Percentiles rank a stretch among this genome's conserved stretches.
phyloP scores from a whole-genome alignment of 2,329 filamentous ascomycete species.

The Stagonosporopsis cucurbitacearum region DNA sequence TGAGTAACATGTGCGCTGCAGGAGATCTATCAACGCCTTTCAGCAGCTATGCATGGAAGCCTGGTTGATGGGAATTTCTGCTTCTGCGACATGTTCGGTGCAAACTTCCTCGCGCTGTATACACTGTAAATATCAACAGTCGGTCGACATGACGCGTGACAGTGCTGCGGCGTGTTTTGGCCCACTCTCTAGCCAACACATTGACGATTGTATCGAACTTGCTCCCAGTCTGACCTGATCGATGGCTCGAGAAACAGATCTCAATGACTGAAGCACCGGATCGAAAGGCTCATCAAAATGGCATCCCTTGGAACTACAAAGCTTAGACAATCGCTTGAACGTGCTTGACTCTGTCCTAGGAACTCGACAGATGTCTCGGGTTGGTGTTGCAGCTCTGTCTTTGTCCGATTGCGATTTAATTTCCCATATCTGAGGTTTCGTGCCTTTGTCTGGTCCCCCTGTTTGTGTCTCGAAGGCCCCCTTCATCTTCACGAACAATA shows the following conservation, averaged over 20 bases:
- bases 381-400: neutral
- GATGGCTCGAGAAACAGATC: conserved; percentile 7
- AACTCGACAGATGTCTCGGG: conserved; percentile 2
- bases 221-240: neutral
- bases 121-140: neutral
- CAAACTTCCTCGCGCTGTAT: neutral
- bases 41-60: neutral
- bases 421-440: neutral
- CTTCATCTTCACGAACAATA: neutral
- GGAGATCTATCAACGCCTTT: neutral
- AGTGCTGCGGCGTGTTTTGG: conserved; percentile 1
- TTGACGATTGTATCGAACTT: conserved; percentile 5
- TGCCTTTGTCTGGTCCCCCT: neutral
- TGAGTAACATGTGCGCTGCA: too few relatives aligned
- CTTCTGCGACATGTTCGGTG: conserved; percentile 3
- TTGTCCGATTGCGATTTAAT: neutral
- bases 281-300: neutral
- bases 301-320: neutral
- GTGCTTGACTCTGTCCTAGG: conserved; percentile 8
- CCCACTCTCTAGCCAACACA: conserved; percentile 3
- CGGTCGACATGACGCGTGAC: conserved; percentile 9
- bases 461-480: neutral
- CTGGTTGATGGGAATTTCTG: conserved; percentile 7
- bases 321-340: conserved; percentile 7
- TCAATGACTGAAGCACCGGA: conserved; percentile 6